Base-by-base conservation (phyloP, 1,284 basidiomycete genomes). In the Limonomyces culmigenus region DNA sequence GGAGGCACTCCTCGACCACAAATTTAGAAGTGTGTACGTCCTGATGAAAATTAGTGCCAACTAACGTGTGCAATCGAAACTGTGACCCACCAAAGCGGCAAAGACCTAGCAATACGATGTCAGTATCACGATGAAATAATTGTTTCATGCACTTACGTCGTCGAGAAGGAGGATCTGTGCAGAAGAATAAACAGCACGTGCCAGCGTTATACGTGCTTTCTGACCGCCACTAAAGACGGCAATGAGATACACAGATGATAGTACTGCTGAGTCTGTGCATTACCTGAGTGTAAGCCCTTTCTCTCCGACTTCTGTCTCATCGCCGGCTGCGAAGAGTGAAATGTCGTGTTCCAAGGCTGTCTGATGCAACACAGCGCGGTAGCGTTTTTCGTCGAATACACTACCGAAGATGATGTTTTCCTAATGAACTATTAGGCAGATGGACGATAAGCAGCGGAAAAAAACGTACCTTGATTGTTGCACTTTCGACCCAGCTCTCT, bases 201-300 rank as follows among this genome's bases (percentile, higher is more conserved):
- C 79, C 1, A 85, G 59, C 0, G 77, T 86, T 32, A 91, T 60
- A 16, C 78, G 60, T 4, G 79, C 35, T 52, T 81, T 29, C 16
- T 36, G 27, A 14, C 35, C 34, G 15, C 34, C 34, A 29, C 70
- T 34, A 18, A 23, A 34, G 21, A 15, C 15, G 20, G 25, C 23
- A n/a, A 18, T 13, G 6, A 17, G 30, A 10, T 6, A 17, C 10
- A 32, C 11, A 17, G 8, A 16, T 10, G 16, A 8, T 27, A 27
- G 23, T 27, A 17, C 30, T 11, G 11, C 6, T 15, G 16, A 10
- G 15, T 32, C 30, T 13, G 30, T 43, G 74, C 70, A 2, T 69
- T 69, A 42, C 68, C 67, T 40, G 67, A 74, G 36, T 77, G 51
- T 83, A 37, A 81, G 72, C 4, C 86, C 38, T 17, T 39, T 39